These are phyloP conservation scores for Chytriomyces sp. DNA, from an alignment of 192 early-diverging fungal species.

Conservation along the genomic window DNA sequence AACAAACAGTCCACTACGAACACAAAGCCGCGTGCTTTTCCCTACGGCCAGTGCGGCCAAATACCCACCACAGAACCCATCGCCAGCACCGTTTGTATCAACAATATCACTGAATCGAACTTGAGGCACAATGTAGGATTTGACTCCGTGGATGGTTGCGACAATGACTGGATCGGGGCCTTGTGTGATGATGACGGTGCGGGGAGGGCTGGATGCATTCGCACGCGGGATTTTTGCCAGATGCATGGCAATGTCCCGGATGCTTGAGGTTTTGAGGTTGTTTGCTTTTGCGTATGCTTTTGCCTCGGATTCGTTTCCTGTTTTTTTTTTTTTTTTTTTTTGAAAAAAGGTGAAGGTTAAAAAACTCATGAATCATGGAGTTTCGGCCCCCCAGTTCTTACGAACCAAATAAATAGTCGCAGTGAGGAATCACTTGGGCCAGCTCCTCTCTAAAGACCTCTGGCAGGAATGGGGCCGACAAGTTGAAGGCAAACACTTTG, in stretches of 20 bases:
- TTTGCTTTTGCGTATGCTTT: constrained; percentile 67
- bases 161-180: constrained; percentile 68
- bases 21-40: constrained; percentile 4
- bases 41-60: constrained; percentile 37
- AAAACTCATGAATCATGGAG: too few species aligned
- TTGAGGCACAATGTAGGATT: constrained; percentile 54
- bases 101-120: constrained; percentile 71
- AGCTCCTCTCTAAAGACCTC: constrained; percentile 78
- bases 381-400: not conserved
- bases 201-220: constrained; percentile 57
- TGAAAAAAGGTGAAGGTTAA: not conserved
- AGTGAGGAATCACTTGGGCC: constrained; percentile 73
- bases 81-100: constrained; percentile 90
- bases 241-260: constrained; percentile 74
- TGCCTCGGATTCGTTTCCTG: constrained; percentile 81
- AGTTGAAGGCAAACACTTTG: constrained; percentile 82
- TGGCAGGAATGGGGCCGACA: constrained; percentile 84
- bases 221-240: constrained; percentile 74
- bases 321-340: not conserved
- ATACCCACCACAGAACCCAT: constrained; percentile 53
- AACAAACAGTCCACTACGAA: not conserved
- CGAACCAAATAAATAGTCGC: constrained; percentile 78
- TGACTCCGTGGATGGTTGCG: constrained; percentile 50
- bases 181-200: constrained; percentile 85
- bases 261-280: constrained; percentile 64